These are phyloP conservation scores for Albugo candida DNA, from an alignment of 352 stramenopile species.

Conservation along the genomic window DNA sequence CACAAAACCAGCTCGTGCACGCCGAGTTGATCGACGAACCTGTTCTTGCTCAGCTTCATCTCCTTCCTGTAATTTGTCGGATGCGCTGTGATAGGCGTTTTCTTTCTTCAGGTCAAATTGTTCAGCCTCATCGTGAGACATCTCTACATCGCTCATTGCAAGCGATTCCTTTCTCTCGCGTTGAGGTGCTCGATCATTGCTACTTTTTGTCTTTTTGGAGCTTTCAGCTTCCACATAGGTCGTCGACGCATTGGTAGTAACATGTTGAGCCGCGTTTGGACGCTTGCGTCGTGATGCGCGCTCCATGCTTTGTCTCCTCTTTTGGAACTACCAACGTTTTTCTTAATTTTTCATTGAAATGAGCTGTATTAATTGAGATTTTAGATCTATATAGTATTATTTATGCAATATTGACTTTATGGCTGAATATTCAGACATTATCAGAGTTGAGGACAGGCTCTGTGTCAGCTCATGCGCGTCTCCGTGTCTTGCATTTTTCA, in stretches of 20 bases:
- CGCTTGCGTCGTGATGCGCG: conserved; percentile 17
- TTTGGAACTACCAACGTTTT: too few species aligned
- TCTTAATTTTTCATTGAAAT: too few species aligned
- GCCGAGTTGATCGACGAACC: not conserved
- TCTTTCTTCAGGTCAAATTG: conserved; percentile 9
- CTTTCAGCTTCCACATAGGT: conserved; percentile 1
- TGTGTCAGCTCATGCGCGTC: too few species aligned
- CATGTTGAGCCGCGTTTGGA: conserved; percentile 12
- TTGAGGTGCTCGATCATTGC: conserved; percentile 10
- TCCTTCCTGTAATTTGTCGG: conserved; percentile 5
- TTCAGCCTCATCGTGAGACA: conserved; percentile 15
- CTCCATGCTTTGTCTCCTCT: too few species aligned
- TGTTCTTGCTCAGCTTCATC: conserved; percentile 4
- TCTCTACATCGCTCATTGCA: conserved; percentile 28
- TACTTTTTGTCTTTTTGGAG: conserved; percentile 13
- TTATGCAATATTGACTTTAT: too few species aligned
- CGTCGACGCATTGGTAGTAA: conserved; percentile 1
- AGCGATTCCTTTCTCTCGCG: conserved; percentile 13
- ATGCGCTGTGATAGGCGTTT: conserved; percentile 2
- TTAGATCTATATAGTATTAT: too few species aligned
- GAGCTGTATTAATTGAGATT: too few species aligned
- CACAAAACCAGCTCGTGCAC: not conserved
- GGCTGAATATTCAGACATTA: too few species aligned
- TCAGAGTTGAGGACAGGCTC: too few species aligned
- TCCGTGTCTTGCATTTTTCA: too few species aligned